phyloP scores from a whole-genome alignment of 2,329 filamentous ascomycete genomes.

The Penicillium sp. region DNA sequence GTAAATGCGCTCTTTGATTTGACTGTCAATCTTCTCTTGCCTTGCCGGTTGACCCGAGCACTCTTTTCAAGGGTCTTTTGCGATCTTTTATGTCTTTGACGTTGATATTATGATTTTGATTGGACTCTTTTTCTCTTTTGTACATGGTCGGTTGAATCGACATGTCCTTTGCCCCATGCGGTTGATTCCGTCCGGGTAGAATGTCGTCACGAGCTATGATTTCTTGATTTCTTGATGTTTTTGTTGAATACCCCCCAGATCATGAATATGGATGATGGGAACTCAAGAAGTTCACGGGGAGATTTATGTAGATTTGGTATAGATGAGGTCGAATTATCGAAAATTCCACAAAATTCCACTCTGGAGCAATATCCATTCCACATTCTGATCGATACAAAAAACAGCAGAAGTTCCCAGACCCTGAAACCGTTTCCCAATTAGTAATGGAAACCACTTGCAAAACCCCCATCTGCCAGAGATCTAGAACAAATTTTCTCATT shows the following conservation, averaged over 20 bases:
- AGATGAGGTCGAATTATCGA: not conserved
- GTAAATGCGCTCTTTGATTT: slow-evolving; percentile 9
- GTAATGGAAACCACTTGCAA: not conserved
- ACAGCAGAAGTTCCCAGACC: not conserved
- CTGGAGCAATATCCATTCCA: slow-evolving; percentile 1
- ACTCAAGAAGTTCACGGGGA: slow-evolving; percentile 12
- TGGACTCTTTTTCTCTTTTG: not conserved
- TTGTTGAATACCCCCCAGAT: slow-evolving; percentile 19
- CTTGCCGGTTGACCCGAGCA: slow-evolving; percentile 28
- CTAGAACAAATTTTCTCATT: not conserved
- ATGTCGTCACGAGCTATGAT: slow-evolving; percentile 24
- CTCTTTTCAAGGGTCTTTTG: slow-evolving; percentile 14
- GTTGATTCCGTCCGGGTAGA: slow-evolving; percentile 15
- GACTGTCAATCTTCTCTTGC: not conserved
- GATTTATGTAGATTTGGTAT: slow-evolving; percentile 14
- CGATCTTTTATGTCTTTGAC: slow-evolving; percentile 7
- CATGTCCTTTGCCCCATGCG: slow-evolving; percentile 7
- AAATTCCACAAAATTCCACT: not conserved
- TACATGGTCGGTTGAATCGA: slow-evolving; percentile 16
- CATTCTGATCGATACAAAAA: not conserved
- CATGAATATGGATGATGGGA: slow-evolving; percentile 9
- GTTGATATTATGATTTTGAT: not conserved
- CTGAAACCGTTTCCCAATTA: not conserved
- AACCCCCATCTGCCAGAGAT: not conserved
- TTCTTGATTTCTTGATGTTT: slow-evolving; percentile 21